These are phyloP conservation scores for Chloropicon primus DNA, from an alignment of 139 green algal genomes.

Conservation along the genomic window DNA sequence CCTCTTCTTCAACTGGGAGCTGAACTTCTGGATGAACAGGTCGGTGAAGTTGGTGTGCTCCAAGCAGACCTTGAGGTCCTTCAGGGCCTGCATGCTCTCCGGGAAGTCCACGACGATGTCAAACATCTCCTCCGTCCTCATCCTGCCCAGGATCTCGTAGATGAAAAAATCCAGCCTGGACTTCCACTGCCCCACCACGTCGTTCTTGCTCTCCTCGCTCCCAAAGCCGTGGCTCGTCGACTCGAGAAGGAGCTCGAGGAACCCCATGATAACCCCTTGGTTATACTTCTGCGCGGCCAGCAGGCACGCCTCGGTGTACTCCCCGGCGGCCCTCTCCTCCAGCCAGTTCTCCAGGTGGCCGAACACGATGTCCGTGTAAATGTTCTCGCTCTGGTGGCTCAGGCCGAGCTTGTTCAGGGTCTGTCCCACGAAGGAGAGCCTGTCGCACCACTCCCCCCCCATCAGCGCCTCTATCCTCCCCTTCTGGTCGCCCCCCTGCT, in stretches of 20 bases:
- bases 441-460: neutral
- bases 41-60: constrained; percentile 38
- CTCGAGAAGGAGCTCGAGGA: neutral
- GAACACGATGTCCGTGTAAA: neutral
- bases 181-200: constrained; percentile 34
- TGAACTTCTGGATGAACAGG: constrained; percentile 29
- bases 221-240: neutral
- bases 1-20: constrained; percentile 22
- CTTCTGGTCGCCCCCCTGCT: neutral
- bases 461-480: neutral
- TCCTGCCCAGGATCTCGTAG: constrained; percentile 47
- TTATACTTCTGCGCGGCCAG: neutral
- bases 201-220: neutral
- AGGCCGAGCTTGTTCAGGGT: neutral
- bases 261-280: neutral
- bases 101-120: constrained; percentile 81
- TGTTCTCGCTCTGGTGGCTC: neutral
- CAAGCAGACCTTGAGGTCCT: constrained; percentile 57
- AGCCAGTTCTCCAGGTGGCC: neutral
- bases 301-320: neutral
- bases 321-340: neutral
- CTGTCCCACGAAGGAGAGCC: neutral
- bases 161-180: constrained; percentile 48
- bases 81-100: constrained; percentile 16
- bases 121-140: constrained; percentile 68